Base-by-base conservation (phyloP, 441 rosid species). In the Francoa sonchifolia region DNA sequence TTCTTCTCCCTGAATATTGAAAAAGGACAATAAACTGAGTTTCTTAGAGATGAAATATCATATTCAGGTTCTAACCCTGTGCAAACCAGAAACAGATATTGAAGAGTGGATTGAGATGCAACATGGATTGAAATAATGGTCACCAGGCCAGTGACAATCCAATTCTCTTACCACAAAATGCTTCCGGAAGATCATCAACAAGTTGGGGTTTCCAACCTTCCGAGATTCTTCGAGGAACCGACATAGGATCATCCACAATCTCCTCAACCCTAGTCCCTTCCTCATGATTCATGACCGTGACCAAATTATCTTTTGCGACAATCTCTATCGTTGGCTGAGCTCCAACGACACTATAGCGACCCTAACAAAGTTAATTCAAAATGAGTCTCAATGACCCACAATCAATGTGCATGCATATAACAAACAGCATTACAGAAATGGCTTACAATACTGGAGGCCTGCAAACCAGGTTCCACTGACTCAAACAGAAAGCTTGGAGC, bases 401-500 rank as follows among this genome's bases (percentile, higher is more conserved):
- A 25, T 22, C 16, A 21, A 49, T n/a, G 37, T 14, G 2, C 8
- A 47, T 35, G 34, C 4, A 44, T 0, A 28, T 7, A 40, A 29
- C 54, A 27, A 47, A 34, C 20, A 2, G 34, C 6, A 38, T 19
- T 52, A 28, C 1, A 8, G 17, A 19, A 52, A 43, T 41, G 31
- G 10, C 78, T 50, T 56, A 89, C 94, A 18, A 70, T 52, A 40
- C 63, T 81, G 33, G 94, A 79, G 50, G 62, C 70, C 60, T 61
- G 62, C 6, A 54, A 43, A 60, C 95, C 90, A 51, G 88, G 90
- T 65, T 88, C 85, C 17, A 79, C 95, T 0, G 97, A 78, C 54
- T 88, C 97, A 5, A 77, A 82, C 64, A 89, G 56, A 71, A 89
- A 89, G 65, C 95, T 89, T 0, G 97, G 95, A 58, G 97, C 94